Evolutionary conservation across 805 yeast genomes (phyloP), one percentile per base, ranked within the genome.

Genomic region (Candida montana): DNA sequence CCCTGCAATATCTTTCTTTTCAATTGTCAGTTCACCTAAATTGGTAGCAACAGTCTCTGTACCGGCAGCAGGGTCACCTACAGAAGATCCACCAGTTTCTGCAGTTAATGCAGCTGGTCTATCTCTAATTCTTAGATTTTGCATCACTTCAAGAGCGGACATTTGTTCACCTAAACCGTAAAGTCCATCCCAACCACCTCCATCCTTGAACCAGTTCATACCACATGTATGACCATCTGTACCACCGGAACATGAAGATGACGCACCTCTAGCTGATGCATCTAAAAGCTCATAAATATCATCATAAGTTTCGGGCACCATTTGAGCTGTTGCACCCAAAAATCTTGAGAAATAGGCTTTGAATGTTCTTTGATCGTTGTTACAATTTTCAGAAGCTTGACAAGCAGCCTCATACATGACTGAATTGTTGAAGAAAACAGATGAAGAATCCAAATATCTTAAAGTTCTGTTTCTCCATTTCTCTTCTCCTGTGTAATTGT

Each of bases 161-260:
- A 84, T 81, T 61, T 87, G 95, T 62, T 88, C 95, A 37, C 95
- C 95, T 31, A 87, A 71, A 1, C 95, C 95, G 52, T 75, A 85
- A 42, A 53, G 57, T 1, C 73, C 77, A 59, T 86, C 95, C 77
- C 83, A 83, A 5, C 73, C 68, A 29, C 63, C 63, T 18, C 44
- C 44, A 4, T 27, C 30, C 13, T 52, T 45, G 12, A 72, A 58
- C 96, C 96, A 87, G 59, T 81, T 68, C 40, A 72, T 60, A 35
- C 95, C 95, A 65, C 96, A 88, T 0, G 95, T 87, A 50, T 81
- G 79, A 9, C 83, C 83, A 58, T 87, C 95, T 2, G 62, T 38
- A 51, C 95, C 95, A 45, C 96, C 96, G 1, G 80, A 67, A 63
- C 96, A 87, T 1, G 91, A 75, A 37, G 64, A 64, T 2, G 90